These are phyloP conservation scores for Aeminium ludgeri DNA, from an alignment of 495 filamentous ascomycete species.

Conservation along the genomic window DNA sequence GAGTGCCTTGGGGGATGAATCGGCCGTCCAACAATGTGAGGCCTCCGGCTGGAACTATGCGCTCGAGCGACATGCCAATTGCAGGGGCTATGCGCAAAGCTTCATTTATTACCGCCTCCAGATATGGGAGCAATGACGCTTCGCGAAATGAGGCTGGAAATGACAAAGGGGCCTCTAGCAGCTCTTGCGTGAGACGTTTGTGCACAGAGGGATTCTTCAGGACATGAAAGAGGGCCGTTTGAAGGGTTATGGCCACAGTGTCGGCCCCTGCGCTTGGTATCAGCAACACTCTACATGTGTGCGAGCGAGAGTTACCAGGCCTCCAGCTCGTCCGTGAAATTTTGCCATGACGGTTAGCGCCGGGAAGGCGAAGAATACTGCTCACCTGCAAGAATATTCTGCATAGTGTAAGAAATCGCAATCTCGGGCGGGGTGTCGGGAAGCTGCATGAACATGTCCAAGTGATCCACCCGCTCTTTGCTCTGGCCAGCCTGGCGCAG, in stretches of 20 bases:
- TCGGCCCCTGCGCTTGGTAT: conserved; percentile 17
- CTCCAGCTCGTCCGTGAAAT: too few species aligned
- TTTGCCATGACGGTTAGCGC: too few species aligned
- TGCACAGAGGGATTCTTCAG: conserved; percentile 9
- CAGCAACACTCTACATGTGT: conserved; percentile 11
- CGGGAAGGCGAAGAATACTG: too few species aligned
- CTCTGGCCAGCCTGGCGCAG: not conserved
- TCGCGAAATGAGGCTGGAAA: conserved; percentile 20
- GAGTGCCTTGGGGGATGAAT: conserved; percentile 8
- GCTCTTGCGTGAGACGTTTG: conserved; percentile 5
- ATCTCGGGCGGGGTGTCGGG: not conserved
- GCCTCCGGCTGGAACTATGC: conserved; percentile 23
- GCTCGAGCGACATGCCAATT: conserved; percentile 26
- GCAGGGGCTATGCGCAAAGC: conserved; percentile 25
- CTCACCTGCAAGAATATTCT: not conserved
- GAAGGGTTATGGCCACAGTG: conserved; percentile 9
- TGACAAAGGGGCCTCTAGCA: conserved; percentile 15
- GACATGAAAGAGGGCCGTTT: conserved; percentile 16
- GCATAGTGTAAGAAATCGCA: conserved; percentile 3
- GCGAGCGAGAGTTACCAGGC: too few species aligned
- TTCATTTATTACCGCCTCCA: conserved; percentile 24
- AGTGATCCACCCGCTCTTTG: not conserved
- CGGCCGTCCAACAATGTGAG: conserved; percentile 14
- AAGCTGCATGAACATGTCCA: too few species aligned
- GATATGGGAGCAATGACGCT: conserved; percentile 23